Evolutionary conservation across 1,284 basidiomycete species (phyloP).

Genomic region (Exobasidium rhododendri): DNA sequence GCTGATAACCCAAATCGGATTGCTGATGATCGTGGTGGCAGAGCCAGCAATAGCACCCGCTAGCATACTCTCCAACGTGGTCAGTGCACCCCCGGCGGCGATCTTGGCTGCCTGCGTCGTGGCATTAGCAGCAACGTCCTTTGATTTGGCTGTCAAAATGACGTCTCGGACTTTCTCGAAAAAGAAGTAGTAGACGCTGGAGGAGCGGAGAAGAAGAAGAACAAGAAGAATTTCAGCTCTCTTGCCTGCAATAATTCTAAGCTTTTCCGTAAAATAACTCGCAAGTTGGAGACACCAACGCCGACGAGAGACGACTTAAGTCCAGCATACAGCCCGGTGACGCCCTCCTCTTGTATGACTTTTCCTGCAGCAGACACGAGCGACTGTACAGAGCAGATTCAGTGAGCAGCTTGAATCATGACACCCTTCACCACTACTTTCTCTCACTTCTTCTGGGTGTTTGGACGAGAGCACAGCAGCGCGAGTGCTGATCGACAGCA

Average conservation of each 20-base stretch:
- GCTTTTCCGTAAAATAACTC: slow-evolving; percentile 17
- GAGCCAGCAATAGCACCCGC: slow-evolving; percentile 85
- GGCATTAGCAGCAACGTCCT: slow-evolving; percentile 55
- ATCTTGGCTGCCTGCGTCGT: slow-evolving; percentile 58
- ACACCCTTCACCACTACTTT: not conserved
- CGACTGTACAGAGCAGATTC: slow-evolving; percentile 23
- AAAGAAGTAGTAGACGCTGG: slow-evolving; percentile 57
- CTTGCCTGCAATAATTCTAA: not conserved
- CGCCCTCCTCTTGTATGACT: slow-evolving; percentile 78
- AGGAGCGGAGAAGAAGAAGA: not conserved
- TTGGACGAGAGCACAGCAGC: slow-evolving; percentile 85
- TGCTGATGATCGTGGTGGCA: slow-evolving; percentile 83
- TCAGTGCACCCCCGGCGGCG: slow-evolving; percentile 60
- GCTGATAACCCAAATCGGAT: slow-evolving; percentile 69
- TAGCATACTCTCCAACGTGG: slow-evolving; percentile 81
- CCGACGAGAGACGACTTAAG: slow-evolving; percentile 81
- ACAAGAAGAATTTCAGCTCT: not conserved
- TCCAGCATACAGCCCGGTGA: slow-evolving; percentile 81
- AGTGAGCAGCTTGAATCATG: not conserved
- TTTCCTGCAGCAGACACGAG: slow-evolving; percentile 62
- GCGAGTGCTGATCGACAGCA: slow-evolving; percentile 86
- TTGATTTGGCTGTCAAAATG: slow-evolving; percentile 48
- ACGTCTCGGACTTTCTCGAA: slow-evolving; percentile 54
- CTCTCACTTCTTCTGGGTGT: slow-evolving; percentile 64
- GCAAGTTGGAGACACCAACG: slow-evolving; percentile 87